phyloP scores from a whole-genome alignment of 2,329 filamentous ascomycete genomes.

The Fusarium xyrophilum region DNA sequence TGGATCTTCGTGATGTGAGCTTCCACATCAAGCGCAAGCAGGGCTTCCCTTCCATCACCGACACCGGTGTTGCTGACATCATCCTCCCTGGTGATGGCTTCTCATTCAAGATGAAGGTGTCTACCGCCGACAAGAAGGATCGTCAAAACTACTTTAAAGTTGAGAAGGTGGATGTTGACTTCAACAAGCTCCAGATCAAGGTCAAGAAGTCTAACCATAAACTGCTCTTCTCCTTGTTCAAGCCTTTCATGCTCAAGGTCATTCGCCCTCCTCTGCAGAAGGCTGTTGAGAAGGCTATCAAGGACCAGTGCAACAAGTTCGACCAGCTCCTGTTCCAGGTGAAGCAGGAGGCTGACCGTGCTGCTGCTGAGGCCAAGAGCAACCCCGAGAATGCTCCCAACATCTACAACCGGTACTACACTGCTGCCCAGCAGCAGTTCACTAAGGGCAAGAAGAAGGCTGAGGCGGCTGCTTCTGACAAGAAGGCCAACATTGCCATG shows the following conservation, averaged over 20 bases:
- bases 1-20: constrained; percentile 88
- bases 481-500: constrained; percentile 65
- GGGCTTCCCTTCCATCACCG: constrained; percentile 86
- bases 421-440: constrained; percentile 75
- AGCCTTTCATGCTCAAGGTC: constrained; percentile 83
- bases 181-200: constrained; percentile 85
- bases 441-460: constrained; percentile 81
- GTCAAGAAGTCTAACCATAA: constrained; percentile 96
- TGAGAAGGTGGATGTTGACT: constrained; percentile 82
- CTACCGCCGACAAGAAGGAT: constrained; percentile 78
- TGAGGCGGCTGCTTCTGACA: constrained; percentile 65
- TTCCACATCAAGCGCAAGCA: constrained; percentile 96
- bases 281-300: constrained; percentile 87
- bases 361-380: constrained; percentile 60
- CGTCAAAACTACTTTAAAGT: constrained; percentile 91
- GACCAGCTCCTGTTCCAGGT: constrained; percentile 78
- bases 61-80: constrained; percentile 88
- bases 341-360: constrained; percentile 82
- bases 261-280: constrained; percentile 86
- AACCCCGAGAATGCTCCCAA: constrained; percentile 78
- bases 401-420: constrained; percentile 85
- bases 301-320: constrained; percentile 77
- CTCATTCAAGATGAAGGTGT: constrained; percentile 88
- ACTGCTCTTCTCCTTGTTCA: constrained; percentile 83
- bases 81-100: constrained; percentile 87